phyloP scores from a whole-genome alignment of 306 rosid genomes.

The Lathyrus sativus region DNA sequence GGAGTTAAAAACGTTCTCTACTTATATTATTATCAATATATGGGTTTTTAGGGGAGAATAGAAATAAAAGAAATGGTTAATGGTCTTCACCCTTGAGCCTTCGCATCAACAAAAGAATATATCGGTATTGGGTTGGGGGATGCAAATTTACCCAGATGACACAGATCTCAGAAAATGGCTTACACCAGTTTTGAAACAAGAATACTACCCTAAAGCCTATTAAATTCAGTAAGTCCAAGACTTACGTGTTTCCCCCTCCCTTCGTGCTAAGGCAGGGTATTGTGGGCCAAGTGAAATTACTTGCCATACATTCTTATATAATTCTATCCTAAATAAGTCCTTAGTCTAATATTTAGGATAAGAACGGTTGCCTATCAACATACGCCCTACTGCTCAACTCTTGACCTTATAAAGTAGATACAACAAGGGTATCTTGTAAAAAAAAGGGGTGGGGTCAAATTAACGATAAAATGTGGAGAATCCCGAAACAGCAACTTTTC shows the following conservation, averaged over 20 bases:
- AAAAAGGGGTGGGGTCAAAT: background rate
- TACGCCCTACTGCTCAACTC: constrained; percentile 21
- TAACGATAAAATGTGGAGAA: constrained; percentile 33
- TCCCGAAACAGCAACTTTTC: background rate
- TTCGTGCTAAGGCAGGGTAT: background rate
- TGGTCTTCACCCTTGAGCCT: no score
- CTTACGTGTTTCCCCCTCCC: background rate
- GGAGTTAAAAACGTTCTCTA: no score
- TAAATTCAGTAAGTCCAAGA: background rate
- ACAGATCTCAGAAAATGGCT: background rate
- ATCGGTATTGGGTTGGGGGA: no score
- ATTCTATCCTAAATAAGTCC: background rate
- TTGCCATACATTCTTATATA: background rate
- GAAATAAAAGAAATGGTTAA: no score
- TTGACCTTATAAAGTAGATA: background rate
- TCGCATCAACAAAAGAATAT: no score
- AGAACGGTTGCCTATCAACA: background rate
- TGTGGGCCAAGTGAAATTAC: background rate
- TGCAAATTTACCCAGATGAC: no score
- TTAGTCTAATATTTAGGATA: background rate
- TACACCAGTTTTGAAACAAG: background rate
- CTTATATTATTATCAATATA: no score
- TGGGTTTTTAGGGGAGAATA: no score
- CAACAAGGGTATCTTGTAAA: no score
- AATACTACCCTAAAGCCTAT: background rate